Percentiles rank a stretch among this genome's conserved stretches.
Evolutionary conservation across 352 stramenopile genomes (phyloP).

Genomic region (Globisporangium heterothallicum): DNA sequence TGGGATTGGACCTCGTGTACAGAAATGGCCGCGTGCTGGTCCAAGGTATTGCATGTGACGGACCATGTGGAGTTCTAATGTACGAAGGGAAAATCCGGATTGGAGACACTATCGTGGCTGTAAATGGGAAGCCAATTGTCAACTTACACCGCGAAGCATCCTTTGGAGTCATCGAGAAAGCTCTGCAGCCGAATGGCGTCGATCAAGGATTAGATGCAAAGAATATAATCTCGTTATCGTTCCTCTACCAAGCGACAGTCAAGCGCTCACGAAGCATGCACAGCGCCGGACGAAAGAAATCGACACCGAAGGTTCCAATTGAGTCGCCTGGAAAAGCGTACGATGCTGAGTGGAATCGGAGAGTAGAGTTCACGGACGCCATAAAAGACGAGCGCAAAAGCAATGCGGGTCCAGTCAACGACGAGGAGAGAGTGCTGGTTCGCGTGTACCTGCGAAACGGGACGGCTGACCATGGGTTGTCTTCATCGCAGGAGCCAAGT

Average conservation of each 20-base stretch:
- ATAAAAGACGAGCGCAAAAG: slow-evolving; percentile 19
- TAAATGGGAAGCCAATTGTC: slow-evolving; percentile 74
- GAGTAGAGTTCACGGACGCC: slow-evolving; percentile 72
- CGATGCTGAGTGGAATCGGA: slow-evolving; percentile 79
- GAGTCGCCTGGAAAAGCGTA: slow-evolving; percentile 21
- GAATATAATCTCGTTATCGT: slow-evolving; percentile 57
- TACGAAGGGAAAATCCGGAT: slow-evolving; percentile 68
- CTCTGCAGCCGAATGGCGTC: slow-evolving; percentile 30
- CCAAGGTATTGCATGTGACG: slow-evolving; percentile 66
- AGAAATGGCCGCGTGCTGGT: slow-evolving; percentile 68
- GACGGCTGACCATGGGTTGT: slow-evolving; percentile 69
- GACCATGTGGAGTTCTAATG: slow-evolving; percentile 49
- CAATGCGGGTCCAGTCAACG: background rate
- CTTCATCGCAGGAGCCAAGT: slow-evolving; percentile 71
- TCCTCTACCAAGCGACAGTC: slow-evolving; percentile 50
- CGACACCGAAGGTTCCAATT: background rate
- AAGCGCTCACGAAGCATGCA: slow-evolving; percentile 2
- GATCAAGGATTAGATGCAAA: slow-evolving; percentile 3
- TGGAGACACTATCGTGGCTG: slow-evolving; percentile 71
- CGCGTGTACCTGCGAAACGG: slow-evolving; percentile 74
- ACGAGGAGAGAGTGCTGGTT: slow-evolving; percentile 50
- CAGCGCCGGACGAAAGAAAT: background rate
- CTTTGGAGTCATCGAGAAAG: slow-evolving; percentile 72
- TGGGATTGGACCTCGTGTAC: slow-evolving; percentile 84
- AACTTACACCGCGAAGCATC: slow-evolving; percentile 77